phyloP scores from a whole-genome alignment of 2,329 filamentous ascomycete species.

The Phialemonium atrogriseum region DNA sequence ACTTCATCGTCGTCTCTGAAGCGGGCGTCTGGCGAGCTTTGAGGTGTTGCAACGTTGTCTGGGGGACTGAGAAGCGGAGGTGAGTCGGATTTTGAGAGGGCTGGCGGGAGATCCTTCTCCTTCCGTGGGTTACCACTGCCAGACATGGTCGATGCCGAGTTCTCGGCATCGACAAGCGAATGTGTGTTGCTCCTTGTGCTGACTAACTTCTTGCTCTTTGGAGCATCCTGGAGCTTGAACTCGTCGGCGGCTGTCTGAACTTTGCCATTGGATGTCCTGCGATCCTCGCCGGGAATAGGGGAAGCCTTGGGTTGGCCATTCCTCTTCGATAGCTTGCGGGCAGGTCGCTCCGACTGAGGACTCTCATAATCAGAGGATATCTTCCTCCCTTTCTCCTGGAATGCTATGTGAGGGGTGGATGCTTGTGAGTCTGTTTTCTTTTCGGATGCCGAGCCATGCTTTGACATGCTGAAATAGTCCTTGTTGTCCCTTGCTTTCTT shows the following conservation, averaged over 20 bases:
- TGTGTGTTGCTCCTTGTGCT: constrained; percentile 36
- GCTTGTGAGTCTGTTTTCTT: constrained; percentile 40
- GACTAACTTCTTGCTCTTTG: constrained; percentile 49
- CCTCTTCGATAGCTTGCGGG: constrained; percentile 38
- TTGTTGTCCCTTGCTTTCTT: constrained; percentile 43
- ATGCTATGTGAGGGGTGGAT: constrained; percentile 82
- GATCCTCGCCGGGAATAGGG: constrained; percentile 27
- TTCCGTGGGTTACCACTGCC: constrained; percentile 18
- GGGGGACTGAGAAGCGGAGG: constrained; percentile 22
- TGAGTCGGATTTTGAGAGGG: constrained; percentile 18
- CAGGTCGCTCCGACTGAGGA: constrained; percentile 39
- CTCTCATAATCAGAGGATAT: constrained; percentile 53
- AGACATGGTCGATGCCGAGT: constrained; percentile 11
- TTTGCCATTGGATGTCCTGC: constrained; percentile 28
- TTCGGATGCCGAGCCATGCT: constrained; percentile 30
- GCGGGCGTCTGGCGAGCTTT: constrained; percentile 52
- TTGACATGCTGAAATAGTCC: constrained; percentile 50
- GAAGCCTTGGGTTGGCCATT: constrained; percentile 22
- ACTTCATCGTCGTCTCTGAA: constrained; percentile 45
- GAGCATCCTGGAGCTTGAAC: constrained; percentile 76
- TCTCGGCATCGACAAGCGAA: constrained; percentile 29
- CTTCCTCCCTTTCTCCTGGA: constrained; percentile 72
- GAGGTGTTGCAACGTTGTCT: constrained; percentile 34
- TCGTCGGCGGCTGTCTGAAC: constrained; percentile 34
- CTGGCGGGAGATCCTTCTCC: constrained; percentile 21